A percentile compares a stretch with the other conserved stretches of the same genome.
Conservation (phyloP, 192 early-diverging fungal genomes). For the Martensiomyces pterosporus region DNA sequence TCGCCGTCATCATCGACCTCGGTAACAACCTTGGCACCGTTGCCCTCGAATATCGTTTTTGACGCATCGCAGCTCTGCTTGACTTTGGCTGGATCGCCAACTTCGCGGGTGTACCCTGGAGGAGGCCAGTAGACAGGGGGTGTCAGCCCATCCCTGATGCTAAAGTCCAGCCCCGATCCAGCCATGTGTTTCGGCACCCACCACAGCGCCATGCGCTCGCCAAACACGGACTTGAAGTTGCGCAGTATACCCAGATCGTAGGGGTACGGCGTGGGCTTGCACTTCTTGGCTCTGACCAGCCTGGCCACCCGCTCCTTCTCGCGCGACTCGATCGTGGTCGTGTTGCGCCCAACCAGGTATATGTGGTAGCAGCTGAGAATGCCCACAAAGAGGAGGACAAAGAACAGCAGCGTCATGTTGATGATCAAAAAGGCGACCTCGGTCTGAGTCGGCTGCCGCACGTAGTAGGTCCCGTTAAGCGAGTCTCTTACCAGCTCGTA, state of each 20-base stretch:
- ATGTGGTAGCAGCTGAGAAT: conserved; percentile 47
- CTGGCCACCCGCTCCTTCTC: conserved; percentile 46
- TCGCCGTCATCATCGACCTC: conserved; percentile 50
- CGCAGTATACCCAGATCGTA: conserved; percentile 73
- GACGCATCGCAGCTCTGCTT: conserved; percentile 17
- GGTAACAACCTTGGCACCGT: conserved; percentile 27
- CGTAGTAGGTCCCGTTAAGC: conserved; percentile 50
- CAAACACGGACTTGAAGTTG: conserved; percentile 77
- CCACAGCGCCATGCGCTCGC: conserved; percentile 68
- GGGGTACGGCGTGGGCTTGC: conserved; percentile 71
- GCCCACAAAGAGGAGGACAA: conserved; percentile 44
- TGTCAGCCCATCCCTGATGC: conserved; percentile 48
- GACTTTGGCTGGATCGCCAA: conserved; percentile 14
- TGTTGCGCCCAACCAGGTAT: conserved; percentile 43
- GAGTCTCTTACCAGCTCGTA: conserved; percentile 49
- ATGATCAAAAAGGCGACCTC: conserved; percentile 73
- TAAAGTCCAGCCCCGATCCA: conserved; percentile 67
- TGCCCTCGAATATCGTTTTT: not conserved
- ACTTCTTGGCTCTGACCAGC: conserved; percentile 32
- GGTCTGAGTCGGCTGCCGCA: conserved; percentile 56
- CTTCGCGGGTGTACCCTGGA: conserved; percentile 55
- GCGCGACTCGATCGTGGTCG: conserved; percentile 51
- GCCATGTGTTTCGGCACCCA: conserved; percentile 58
- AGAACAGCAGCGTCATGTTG: conserved; percentile 57
- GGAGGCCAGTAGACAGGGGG: conserved; percentile 68